Base-by-base conservation (phyloP, 768 basidiomycete species). In the Lactifluus piperatus region DNA sequence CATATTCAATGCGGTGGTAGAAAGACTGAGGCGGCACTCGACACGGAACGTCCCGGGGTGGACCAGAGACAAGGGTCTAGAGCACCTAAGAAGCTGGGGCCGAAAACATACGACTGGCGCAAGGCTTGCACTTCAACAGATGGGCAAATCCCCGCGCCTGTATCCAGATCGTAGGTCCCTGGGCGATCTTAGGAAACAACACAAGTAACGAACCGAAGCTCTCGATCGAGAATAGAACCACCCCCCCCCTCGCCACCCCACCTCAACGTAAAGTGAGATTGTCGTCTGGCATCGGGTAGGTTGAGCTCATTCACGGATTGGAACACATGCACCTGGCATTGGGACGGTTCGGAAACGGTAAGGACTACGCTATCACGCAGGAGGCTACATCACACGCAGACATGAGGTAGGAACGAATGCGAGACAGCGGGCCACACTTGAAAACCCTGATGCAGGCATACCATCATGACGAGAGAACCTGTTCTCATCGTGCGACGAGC, bases 251-350 rank as follows among this genome's bases (percentile, higher is more conserved):
- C n/a, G n/a, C n/a, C n/a, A n/a, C n/a, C 30, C 30, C 30, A 22
- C 13, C n/a, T 16, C 20, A 10, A 11, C 37, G 32, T 48, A 41
- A 30, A 43, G 3, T 43, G 46, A 47, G 46, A 50, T 47, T 32
- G 44, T 34, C 55, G 24, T 46, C 54, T 36, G 22, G 44, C 20
- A 24, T 36, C 29, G 34, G 47, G 48, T 26, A 49, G 29, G 48
- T 14, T 5, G 14, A 26, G 18, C 32, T 29, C 54, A 36, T 13
- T 26, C 10, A 34, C 4, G 29, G 30, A 24, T 51, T 27, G 45
- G 37, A n/a, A 47, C 60, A 29, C 59, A 56, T 56, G 54, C 41
- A 47, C 20, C 50, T 44, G 37, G 37, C 59, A 29, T 46, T 60
- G 34, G 50, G 43, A 50, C 13, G 43, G 55, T 9, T 44, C 44